Evolutionary conservation across 2,329 filamentous ascomycete genomes (phyloP).

Genomic region (Byssothecium circinans): DNA sequence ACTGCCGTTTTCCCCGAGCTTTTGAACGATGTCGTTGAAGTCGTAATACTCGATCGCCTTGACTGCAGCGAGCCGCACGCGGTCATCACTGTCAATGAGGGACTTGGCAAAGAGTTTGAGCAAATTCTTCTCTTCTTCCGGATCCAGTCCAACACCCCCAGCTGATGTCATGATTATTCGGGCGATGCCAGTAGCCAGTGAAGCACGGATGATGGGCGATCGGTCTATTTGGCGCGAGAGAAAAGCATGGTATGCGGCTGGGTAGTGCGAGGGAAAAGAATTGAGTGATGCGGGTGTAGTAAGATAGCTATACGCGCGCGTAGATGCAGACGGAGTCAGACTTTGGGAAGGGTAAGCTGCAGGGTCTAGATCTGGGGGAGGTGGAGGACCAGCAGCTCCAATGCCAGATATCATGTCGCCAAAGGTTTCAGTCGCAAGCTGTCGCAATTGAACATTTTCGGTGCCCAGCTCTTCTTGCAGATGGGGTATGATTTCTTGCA

Average conservation of each 20-base stretch:
- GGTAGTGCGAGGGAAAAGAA: constrained; percentile 83
- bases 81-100: constrained; percentile 85
- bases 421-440: constrained; percentile 88
- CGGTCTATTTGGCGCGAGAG: constrained; percentile 86
- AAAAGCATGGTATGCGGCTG: constrained; percentile 79
- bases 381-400: constrained; percentile 83
- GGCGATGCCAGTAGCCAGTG: constrained; percentile 82
- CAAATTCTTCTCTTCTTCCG: constrained; percentile 76
- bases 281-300: constrained; percentile 84
- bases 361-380: constrained; percentile 72
- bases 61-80: constrained; percentile 85
- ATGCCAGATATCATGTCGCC: constrained; percentile 95
- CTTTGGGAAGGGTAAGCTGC: constrained; percentile 79
- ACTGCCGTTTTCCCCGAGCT: constrained; percentile 75
- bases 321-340: constrained; percentile 43
- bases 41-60: constrained; percentile 79
- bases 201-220: constrained; percentile 75
- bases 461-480: constrained; percentile 89
- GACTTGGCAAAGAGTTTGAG: constrained; percentile 76
- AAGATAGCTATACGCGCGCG: constrained; percentile 60
- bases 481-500: constrained; percentile 92
- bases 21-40: constrained; percentile 78
- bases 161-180: constrained; percentile 89
- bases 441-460: constrained; percentile 82
- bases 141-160: constrained; percentile 82